Evolutionary conservation across 257 asterid genomes (phyloP), one percentile per base, ranked within the genome.

Genomic region (Striga asiatica): DNA sequence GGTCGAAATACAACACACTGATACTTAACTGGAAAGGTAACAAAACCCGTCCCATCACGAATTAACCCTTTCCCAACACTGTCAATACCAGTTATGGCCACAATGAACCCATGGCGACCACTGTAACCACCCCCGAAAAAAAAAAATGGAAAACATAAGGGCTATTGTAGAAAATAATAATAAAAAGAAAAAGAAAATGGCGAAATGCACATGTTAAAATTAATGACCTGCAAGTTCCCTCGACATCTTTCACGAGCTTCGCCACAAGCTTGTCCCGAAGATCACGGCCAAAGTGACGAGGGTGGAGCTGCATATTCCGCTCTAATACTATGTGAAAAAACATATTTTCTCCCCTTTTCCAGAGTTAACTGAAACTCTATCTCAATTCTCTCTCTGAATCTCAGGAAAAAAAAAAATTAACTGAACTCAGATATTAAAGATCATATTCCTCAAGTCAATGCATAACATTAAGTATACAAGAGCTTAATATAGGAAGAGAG

Each of bases 251-350:
- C 96, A 91, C 80, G 61, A 91, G 95, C 75, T 91, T 91, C 23
- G 96, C 58, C 4, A 87, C 94, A 4, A 91, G 92, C 70, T 91
- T 91, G 13, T 91, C 98, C 27, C 96, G 81, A 13, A 91, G 87
- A 61, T 91, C 98, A 8, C 98, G 96, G 18, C 96, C 96, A 37
- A 91, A 91, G 64, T 91, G 96, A 54, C 98, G 98, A 3, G 98
- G 98, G 68, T 91, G 98, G 22, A 91, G 74, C 71, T 91, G 98
- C 98, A 91, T 91, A 49, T 91, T 91, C 31, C 96, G 73, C 75
- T 91, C 96, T 76, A 91, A 41, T 16, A 41, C 22, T 41, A 41
- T 41, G 48, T 41, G 48, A 5, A 41, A 41, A 41, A 41, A 41
- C 48, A 41, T 41, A 20, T 41, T 16, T 16, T 41, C 11, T 2